Conservation (phyloP, 192 early-diverging fungal species). For the Coemansia sp. region DNA sequence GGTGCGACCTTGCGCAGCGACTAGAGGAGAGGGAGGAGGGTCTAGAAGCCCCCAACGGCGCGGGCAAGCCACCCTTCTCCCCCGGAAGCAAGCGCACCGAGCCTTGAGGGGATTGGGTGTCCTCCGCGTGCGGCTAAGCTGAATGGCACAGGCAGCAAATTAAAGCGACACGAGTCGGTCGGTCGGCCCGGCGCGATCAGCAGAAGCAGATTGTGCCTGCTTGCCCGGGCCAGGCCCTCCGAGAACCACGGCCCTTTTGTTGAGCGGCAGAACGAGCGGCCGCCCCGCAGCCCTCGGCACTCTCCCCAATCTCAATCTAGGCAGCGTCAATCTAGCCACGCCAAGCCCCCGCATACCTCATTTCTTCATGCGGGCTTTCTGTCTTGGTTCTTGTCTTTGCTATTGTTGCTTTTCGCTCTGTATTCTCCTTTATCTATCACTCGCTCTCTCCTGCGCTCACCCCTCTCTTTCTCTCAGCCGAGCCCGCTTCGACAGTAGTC, state of each 20-base stretch:
- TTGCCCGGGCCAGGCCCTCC: background rate
- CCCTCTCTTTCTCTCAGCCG: background rate
- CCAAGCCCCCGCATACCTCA: background rate
- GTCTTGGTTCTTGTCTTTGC: constrained; percentile 6
- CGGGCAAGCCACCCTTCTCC: background rate
- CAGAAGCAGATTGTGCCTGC: background rate
- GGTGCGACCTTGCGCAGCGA: background rate
- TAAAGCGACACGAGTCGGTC: background rate
- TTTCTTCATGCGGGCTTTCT: background rate
- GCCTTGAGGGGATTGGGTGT: no score
- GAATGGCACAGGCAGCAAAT: background rate
- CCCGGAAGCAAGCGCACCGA: background rate
- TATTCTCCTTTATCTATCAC: no score
- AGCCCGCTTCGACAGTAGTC: no score
- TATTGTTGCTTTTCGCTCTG: background rate
- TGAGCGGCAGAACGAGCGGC: background rate
- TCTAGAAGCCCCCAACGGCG: background rate
- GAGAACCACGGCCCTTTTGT: background rate
- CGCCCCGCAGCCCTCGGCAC: no score
- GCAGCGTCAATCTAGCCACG: background rate
- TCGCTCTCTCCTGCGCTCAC: background rate
- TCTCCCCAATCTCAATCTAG: background rate
- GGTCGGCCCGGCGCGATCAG: background rate
- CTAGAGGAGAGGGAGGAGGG: background rate
- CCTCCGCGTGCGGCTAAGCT: background rate